These are phyloP conservation scores for Ilex paraguariensis DNA, from an alignment of 305 asterid genomes.

Conservation along the genomic window DNA sequence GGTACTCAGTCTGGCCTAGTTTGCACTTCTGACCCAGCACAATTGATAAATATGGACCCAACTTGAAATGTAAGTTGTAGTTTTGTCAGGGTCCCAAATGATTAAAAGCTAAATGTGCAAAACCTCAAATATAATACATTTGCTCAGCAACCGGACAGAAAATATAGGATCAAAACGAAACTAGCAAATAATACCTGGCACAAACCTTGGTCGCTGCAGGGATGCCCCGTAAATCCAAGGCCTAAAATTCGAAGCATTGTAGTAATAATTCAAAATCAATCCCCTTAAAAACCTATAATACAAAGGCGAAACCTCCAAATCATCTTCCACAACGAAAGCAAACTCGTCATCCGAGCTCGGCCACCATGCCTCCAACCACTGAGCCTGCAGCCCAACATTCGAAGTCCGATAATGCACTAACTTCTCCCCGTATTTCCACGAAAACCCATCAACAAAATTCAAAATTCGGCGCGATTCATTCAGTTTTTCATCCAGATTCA, in stretches of 20 bases:
- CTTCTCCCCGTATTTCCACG: constrained; percentile 62
- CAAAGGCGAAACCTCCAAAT: constrained; percentile 77
- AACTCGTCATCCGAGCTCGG: constrained; percentile 79
- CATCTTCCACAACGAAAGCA: constrained; percentile 92
- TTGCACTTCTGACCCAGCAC: too few relatives aligned
- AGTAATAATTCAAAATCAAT: constrained; percentile 57
- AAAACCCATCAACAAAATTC: constrained; percentile 50
- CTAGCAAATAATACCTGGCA: constrained; percentile 58
- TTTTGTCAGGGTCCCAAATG: too few relatives aligned
- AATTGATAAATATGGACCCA: too few relatives aligned
- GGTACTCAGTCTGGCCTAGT: too few relatives aligned
- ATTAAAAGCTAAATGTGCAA: too few relatives aligned
- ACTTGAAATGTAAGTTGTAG: too few relatives aligned
- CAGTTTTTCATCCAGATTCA: constrained; percentile 36
- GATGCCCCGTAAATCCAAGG: constrained; percentile 72
- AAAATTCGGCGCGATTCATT: constrained; percentile 44
- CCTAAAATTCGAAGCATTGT: constrained; percentile 50
- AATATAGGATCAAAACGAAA: background rate
- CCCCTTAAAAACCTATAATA: constrained; percentile 68
- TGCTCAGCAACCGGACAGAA: background rate
- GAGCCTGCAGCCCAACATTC: constrained; percentile 82
- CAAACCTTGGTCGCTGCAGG: constrained; percentile 84
- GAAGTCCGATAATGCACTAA: constrained; percentile 69
- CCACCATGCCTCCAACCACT: constrained; percentile 97
- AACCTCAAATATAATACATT: background rate